Evolutionary conservation across 1,284 basidiomycete genomes (phyloP).

Genomic region (Fomitopsis palustris): DNA sequence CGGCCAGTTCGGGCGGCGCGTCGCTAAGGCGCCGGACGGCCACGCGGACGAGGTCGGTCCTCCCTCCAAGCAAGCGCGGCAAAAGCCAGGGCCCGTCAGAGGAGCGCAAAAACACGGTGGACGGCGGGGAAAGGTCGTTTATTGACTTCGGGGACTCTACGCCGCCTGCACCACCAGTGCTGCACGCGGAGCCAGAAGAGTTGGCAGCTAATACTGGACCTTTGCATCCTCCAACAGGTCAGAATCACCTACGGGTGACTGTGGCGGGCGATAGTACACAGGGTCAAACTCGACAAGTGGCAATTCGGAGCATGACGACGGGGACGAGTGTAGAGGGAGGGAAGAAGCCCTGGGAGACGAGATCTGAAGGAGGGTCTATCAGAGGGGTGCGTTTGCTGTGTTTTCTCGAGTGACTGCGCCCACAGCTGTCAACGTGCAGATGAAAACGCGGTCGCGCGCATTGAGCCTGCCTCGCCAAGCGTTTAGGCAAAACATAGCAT

Average conservation of each 20-base stretch:
- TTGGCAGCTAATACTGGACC: slow-evolving; percentile 5
- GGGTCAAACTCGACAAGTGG: not conserved
- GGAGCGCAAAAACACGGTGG: slow-evolving; percentile 12
- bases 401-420: not conserved
- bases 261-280: slow-evolving; percentile 7
- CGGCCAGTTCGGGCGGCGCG: slow-evolving; percentile 32
- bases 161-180: slow-evolving; percentile 18
- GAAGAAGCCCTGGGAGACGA: slow-evolving; percentile 21
- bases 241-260: not conserved
- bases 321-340: slow-evolving; percentile 16
- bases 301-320: not conserved
- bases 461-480: slow-evolving; percentile 35
- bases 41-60: slow-evolving; percentile 26
- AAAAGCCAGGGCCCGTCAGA: slow-evolving; percentile 17
- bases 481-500: slow-evolving; percentile 28
- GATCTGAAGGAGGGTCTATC: slow-evolving; percentile 25
- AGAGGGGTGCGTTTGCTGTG: slow-evolving; percentile 20
- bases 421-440: slow-evolving; percentile 3
- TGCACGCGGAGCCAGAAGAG: slow-evolving; percentile 20
- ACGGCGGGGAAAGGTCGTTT: slow-evolving; percentile 12
- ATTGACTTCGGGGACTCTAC: slow-evolving; percentile 13
- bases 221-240: not conserved
- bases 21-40: slow-evolving; percentile 31
- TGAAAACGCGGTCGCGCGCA: slow-evolving; percentile 28
- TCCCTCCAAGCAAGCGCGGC: slow-evolving; percentile 17